Evolutionary conservation across 495 filamentous ascomycete species (phyloP), one percentile per base, ranked within the genome.

Genomic region (Pyrenula massariospora): DNA sequence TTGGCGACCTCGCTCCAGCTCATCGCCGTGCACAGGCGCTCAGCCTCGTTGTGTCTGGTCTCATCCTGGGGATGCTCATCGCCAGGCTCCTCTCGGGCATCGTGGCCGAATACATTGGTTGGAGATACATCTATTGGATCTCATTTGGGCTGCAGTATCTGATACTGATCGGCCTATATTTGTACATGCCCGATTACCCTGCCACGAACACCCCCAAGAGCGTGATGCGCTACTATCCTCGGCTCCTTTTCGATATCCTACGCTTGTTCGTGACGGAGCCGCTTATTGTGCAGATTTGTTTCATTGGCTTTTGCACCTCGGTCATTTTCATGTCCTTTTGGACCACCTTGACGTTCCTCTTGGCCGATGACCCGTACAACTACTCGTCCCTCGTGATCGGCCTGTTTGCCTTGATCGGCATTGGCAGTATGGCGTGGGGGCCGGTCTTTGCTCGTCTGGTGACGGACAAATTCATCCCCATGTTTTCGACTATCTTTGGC

Each of bases 341-440:
- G 89, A 93, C 89, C 1, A 92, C 88, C 0, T 70, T 92, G 19
- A 89, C 86, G 0, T 94, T 94, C 66, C 77, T 92, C 21, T 77
- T 93, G 3, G 77, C 85, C 1, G 77, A 75, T 0, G 66, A 73
- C 19, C 86, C 89, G 0, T 95, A 90, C 66, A 63, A 75, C 50
- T 93, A 86, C 63, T 68, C 73, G 12, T 79, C 84, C 1, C 59
- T 87, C 1, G 73, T 73, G 1, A 88, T 93, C 48, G 89, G 89
- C 1, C 72, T 93, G 48, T 93, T 93, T 63, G 84, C 86, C 0
- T 70, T 94, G 21, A 84, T 91, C 25, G 89, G 89, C 2, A 79
- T 92, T 2, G 77, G 77, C 0, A 79, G 81, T 24, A 86, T 91
- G 69, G 60, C 76, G 51, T 65, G 84, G 22, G 82, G 79, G 0